Base-by-base conservation (phyloP, 306 rosid species). In the Pyrus communis region DNA sequence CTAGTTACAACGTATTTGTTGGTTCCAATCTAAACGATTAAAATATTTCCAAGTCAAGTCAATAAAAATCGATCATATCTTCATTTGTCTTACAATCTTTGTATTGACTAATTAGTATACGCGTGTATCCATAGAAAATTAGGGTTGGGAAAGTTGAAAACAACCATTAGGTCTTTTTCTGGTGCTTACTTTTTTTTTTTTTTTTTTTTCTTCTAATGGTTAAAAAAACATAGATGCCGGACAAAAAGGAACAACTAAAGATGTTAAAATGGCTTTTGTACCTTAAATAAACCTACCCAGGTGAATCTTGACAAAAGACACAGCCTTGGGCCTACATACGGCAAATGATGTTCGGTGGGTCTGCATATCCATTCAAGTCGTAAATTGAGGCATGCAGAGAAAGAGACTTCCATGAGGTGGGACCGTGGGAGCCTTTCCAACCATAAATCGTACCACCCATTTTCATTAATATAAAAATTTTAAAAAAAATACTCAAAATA, bases 181-280 rank as follows among this genome's bases (percentile, higher is more conserved):
- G 5, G 2, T 45, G 62, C 7, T 25, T 68, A 23, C 2, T 4
- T 19, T 17, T 7, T 7, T 12, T 46, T 3, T 46, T 3, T 11
- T 12, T 52, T 17, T 1, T 52, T 52, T 25, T 57, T 67, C 0
- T 4, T 30, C 43, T 22, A 73, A 65, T 33, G 52, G 72, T 67
- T 61, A 30, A 21, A 28, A 60, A 65, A 65, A 35, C 59, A 59
- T 25, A 81, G 76, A 69, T 69, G 83, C 79, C 58, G 49, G 49
- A 63, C 31, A 62, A 46, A 78, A 83, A 75, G 54, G 54, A 80
- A 74, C 87, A 75, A 67, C 65, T 21, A 31, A 70, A 74, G 74
- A 22, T 27, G 49, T 21, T 5, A 51, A 18, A 51, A 64, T 40
- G 55, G 2, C 42, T 10, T 3, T 61, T 30, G 55, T 12, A 57